Conservation (phyloP, 495 filamentous ascomycete species). For the Symbiotaphrina buchneri region DNA sequence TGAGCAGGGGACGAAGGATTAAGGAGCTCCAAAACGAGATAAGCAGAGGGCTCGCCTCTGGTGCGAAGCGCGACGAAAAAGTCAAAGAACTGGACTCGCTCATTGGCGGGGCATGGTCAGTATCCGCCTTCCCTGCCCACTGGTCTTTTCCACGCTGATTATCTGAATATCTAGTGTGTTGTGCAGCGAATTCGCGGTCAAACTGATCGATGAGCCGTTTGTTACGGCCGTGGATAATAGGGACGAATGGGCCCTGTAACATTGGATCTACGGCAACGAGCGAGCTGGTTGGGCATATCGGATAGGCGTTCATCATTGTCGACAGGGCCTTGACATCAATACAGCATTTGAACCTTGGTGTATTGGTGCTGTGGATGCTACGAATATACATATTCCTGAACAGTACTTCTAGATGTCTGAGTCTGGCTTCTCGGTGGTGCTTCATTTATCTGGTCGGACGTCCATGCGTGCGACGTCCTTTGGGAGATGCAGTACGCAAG, state of each 20-base stretch:
- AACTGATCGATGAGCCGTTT: constrained; percentile 82
- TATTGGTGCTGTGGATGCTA: constrained; percentile 1
- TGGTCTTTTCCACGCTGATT: constrained; percentile 6
- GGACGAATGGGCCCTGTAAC: constrained; percentile 73
- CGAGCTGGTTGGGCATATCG: neutral
- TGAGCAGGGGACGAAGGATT: constrained; percentile 59
- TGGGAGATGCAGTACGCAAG: too few species aligned
- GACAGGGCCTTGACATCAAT: constrained; percentile 1
- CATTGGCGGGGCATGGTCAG: constrained; percentile 61
- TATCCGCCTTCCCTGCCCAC: constrained; percentile 4
- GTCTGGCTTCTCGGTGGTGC: too few species aligned
- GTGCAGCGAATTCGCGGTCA: constrained; percentile 86
- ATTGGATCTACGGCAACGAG: constrained; percentile 3
- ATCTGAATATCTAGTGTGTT: constrained; percentile 34
- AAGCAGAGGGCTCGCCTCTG: constrained; percentile 39
- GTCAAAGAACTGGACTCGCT: constrained; percentile 75
- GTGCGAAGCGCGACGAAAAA: constrained; percentile 52
- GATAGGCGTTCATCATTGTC: neutral
- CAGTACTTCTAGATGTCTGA: too few species aligned
- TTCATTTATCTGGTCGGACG: too few species aligned
- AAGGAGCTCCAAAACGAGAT: constrained; percentile 66
- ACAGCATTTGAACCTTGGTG: neutral
- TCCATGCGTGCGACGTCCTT: too few species aligned
- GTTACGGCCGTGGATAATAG: constrained; percentile 41
- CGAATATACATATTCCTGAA: too few species aligned